Evolutionary conservation across 345 rosid species (phyloP).

Genomic region (Heritiera littoralis): DNA sequence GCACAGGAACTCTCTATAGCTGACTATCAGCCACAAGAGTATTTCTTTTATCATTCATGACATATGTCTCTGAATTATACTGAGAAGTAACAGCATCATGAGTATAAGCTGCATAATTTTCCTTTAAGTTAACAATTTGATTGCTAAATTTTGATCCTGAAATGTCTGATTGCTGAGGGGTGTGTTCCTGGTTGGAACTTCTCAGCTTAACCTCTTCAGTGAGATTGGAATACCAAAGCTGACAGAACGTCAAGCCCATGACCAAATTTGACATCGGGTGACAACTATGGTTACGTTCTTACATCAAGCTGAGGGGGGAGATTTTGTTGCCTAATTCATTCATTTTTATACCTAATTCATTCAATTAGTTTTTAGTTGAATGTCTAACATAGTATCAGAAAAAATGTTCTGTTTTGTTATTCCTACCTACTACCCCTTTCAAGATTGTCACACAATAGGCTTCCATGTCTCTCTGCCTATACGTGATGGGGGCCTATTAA

Average conservation of each 20-base stretch:
- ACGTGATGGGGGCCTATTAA: too few relatives aligned
- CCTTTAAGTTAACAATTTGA: slow-evolving; percentile 32
- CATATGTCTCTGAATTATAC: slow-evolving; percentile 55
- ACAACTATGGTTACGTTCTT: slow-evolving; percentile 46
- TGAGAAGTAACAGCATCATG: slow-evolving; percentile 37
- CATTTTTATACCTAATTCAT: too few relatives aligned
- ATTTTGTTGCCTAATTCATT: neutral
- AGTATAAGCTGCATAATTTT: slow-evolving; percentile 32
- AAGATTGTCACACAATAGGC: too few relatives aligned
- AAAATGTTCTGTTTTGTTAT: too few relatives aligned
- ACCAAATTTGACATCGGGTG: slow-evolving; percentile 52
- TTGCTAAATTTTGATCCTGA: slow-evolving; percentile 33
- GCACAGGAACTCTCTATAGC: slow-evolving; percentile 14
- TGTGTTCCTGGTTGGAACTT: slow-evolving; percentile 28
- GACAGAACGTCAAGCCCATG: slow-evolving; percentile 61
- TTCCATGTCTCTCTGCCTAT: too few relatives aligned
- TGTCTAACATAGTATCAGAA: too few relatives aligned
- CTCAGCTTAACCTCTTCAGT: slow-evolving; percentile 42
- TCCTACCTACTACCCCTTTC: too few relatives aligned
- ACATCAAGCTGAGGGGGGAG: slow-evolving; percentile 55
- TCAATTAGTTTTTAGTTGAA: too few relatives aligned
- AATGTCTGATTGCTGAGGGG: slow-evolving; percentile 31
- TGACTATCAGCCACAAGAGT: slow-evolving; percentile 25
- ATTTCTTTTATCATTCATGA: slow-evolving; percentile 50
- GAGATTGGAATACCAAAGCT: slow-evolving; percentile 58